Evolutionary conservation across 768 basidiomycete species (phyloP), one percentile per base, ranked within the genome.

Genomic region (Amanita rimosa): DNA sequence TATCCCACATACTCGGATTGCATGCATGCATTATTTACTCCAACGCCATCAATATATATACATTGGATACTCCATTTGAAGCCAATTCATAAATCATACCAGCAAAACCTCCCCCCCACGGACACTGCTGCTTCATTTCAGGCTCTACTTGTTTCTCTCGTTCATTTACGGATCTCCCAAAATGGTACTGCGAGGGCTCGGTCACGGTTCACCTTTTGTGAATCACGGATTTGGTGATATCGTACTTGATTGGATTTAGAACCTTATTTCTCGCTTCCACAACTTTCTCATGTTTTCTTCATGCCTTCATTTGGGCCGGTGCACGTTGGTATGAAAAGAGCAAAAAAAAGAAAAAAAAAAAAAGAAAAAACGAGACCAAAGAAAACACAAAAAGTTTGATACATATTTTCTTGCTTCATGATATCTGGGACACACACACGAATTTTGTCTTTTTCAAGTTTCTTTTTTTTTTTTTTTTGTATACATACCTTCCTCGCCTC

Each of bases 281-380:
- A 27, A 29, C 50, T 13, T 48, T 46, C 40, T 50, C 50, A 24
- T 46, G 16, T 47, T 44, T 53, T 43, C 36, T 48, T 49, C 22
- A 37, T 29, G 22, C 26, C 43, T 36, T 50, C 40, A 40, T 36
- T 46, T 49, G 34, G 16, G 36, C 49, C 44, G n/a, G 19, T 50
- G 42, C 51, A 48, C 48, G 50, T 41, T 48, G 33, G 26, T n/a
- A 44, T 44, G 37, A 44, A 37, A 42, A 43, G 47, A 35, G 42
- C 21, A 35, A 46, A 24, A 35, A 42, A 22, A 46, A 40, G 42
- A 44, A 34, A 35, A 46, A 24, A 35, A 42, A 22, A 46, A 40
- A 44, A 43, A 49, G 39, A 39, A 52, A 37, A 45, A 39, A 46
- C 24, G n/a, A n/a, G n/a, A n/a, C n/a, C n/a, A 40, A 17, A 24